These are phyloP conservation scores for Spathaspora sp. DNA, from an alignment of 1,139 yeast species.

Conservation along the genomic window DNA sequence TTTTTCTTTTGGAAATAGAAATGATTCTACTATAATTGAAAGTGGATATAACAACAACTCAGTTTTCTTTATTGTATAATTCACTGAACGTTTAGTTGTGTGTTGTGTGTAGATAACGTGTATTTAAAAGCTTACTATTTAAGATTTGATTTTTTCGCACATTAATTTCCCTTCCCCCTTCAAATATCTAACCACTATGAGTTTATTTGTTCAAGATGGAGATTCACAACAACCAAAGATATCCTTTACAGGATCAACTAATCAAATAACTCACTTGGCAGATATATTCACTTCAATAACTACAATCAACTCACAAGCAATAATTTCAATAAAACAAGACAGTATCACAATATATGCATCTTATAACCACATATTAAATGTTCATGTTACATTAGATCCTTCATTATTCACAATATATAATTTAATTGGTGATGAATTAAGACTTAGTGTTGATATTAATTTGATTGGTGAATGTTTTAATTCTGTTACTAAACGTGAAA, in stretches of 20 bases:
- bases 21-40: no score
- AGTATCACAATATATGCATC: conserved; percentile 39
- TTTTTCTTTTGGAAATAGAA: no score
- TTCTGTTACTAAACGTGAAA: conserved; percentile 18
- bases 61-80: no score
- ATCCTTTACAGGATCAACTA: conserved; percentile 38
- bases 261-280: conserved; percentile 38
- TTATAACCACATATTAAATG: conserved; percentile 38
- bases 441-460: conserved; percentile 40
- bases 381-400: conserved; percentile 36
- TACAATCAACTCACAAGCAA: conserved; percentile 34
- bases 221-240: neutral
- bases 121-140: no score
- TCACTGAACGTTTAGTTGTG: no score
- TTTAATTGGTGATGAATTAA: conserved; percentile 22
- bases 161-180: neutral
- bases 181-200: neutral
- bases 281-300: conserved; percentile 37
- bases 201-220: neutral
- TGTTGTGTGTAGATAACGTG: no score
- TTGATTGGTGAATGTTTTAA: conserved; percentile 35
- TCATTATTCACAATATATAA: conserved; percentile 34
- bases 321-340: conserved; percentile 31
- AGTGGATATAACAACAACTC: no score
- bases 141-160: neutral